phyloP scores from a whole-genome alignment of 768 basidiomycete genomes.

The Collybia sordida region DNA sequence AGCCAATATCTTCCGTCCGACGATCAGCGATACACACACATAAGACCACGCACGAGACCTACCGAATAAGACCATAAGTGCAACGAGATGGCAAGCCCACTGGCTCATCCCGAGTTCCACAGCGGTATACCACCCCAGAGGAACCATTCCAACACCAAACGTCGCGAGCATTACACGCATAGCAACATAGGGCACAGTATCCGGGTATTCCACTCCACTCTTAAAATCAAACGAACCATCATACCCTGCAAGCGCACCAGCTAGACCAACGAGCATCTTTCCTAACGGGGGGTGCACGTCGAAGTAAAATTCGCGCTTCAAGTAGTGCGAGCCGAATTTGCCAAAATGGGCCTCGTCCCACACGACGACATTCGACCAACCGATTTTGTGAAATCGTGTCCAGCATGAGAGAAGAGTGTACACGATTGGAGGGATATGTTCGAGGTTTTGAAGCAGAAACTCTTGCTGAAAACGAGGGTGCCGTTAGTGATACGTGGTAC shows the following conservation, averaged over 20 bases:
- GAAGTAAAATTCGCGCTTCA: conserved; percentile 99
- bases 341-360: conserved; percentile 99
- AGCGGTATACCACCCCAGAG: conserved; percentile 95
- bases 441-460: conserved; percentile 77
- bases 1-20: conserved; percentile 77
- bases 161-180: conserved; percentile 95
- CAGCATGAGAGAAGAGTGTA: conserved; percentile 95
- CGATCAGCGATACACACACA: background rate
- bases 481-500: conserved; percentile 16
- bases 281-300: conserved; percentile 98
- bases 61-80: conserved; percentile 94
- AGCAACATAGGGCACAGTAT: conserved; percentile 84
- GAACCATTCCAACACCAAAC: conserved; percentile 95
- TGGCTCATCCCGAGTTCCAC: conserved; percentile 90
- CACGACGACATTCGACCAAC: conserved; percentile 80
- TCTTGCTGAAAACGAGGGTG: conserved; percentile 49
- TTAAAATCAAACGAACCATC: conserved; percentile 93
- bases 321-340: conserved; percentile 97
- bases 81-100: conserved; percentile 88
- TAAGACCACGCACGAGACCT: conserved; percentile 21
- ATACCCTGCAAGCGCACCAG: conserved; percentile 88
- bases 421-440: conserved; percentile 73
- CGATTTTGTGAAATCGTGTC: conserved; percentile 94
- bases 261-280: conserved; percentile 98
- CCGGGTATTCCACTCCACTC: conserved; percentile 84